A percentile compares a stretch with the other conserved stretches of the same genome.
These are phyloP conservation scores for Fusarium sp. DNA, from an alignment of 2,329 filamentous ascomycete species.

Conservation along the genomic window DNA sequence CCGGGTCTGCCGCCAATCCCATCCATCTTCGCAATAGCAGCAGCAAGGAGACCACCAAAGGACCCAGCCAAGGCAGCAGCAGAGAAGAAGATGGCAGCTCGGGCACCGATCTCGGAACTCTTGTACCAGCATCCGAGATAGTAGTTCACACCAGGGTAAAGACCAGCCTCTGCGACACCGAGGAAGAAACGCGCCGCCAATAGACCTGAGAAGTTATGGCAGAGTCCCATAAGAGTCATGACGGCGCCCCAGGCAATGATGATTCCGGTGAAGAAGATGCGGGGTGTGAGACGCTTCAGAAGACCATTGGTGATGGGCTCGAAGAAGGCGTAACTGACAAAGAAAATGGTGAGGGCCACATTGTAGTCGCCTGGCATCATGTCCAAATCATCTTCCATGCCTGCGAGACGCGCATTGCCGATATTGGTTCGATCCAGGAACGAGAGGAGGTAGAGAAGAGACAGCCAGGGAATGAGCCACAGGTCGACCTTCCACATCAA, in stretches of 20 bases:
- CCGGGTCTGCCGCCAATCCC: constrained; percentile 65
- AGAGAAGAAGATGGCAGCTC: constrained; percentile 81
- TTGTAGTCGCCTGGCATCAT: constrained; percentile 65
- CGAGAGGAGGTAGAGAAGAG: constrained; percentile 67
- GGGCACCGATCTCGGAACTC: constrained; percentile 78
- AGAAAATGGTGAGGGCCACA: constrained; percentile 71
- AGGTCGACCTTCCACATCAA: constrained; percentile 69
- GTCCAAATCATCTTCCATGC: constrained; percentile 35
- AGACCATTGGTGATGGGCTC: constrained; percentile 74
- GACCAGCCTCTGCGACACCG: constrained; percentile 74
- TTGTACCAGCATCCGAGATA: constrained; percentile 86
- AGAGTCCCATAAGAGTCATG: constrained; percentile 64
- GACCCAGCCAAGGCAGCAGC: constrained; percentile 81
- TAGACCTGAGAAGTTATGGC: constrained; percentile 59
- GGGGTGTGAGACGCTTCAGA: constrained; percentile 73
- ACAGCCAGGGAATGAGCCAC: constrained; percentile 69
- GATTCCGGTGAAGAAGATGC: constrained; percentile 72
- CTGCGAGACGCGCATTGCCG: constrained; percentile 63
- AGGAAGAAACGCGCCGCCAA: constrained; percentile 67
- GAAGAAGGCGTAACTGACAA: constrained; percentile 75
- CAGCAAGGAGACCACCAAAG: constrained; percentile 77
- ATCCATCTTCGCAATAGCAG: constrained; percentile 75
- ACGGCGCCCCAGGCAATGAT: constrained; percentile 68
- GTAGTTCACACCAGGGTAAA: constrained; percentile 74
- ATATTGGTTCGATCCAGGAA: constrained; percentile 57